A percentile compares a stretch with the other conserved stretches of the same genome.
These are phyloP conservation scores for Diospyros kaki DNA, from an alignment of 148 eudicot genomes.

Conservation along the genomic window DNA sequence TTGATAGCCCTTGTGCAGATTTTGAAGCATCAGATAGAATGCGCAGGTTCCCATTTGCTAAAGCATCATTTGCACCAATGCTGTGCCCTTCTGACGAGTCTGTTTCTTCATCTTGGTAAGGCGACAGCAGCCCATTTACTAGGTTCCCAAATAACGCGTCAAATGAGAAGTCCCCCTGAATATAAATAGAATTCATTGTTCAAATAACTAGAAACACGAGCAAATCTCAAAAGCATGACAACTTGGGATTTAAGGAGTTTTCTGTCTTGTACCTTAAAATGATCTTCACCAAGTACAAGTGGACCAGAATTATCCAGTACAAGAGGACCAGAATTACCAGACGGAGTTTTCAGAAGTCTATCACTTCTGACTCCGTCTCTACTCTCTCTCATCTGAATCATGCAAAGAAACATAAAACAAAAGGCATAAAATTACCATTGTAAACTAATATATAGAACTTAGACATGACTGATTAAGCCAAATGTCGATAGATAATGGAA, in stretches of 20 bases:
- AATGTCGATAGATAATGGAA: not conserved
- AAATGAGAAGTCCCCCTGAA: slow-evolving; percentile 94
- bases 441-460: not conserved
- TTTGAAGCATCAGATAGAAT: slow-evolving; percentile 35
- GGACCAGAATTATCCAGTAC: slow-evolving; percentile 60
- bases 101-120: slow-evolving; percentile 62
- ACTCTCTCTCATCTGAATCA: slow-evolving; percentile 36
- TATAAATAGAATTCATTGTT: slow-evolving; percentile 6
- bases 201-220: not conserved
- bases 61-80: slow-evolving; percentile 35
- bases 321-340: slow-evolving; percentile 48
- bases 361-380: slow-evolving; percentile 27
- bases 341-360: slow-evolving; percentile 29
- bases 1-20: slow-evolving; percentile 46
- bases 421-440: not conserved
- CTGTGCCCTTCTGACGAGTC: slow-evolving; percentile 64
- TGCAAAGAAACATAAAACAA: not conserved
- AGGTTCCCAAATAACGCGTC: slow-evolving; percentile 94
- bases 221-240: not conserved
- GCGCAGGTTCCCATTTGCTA: slow-evolving; percentile 55
- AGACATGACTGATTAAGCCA: not conserved
- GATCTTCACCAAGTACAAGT: slow-evolving; percentile 77
- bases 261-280: slow-evolving; percentile 67
- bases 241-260: not conserved
- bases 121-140: slow-evolving; percentile 79